These are phyloP conservation scores for Aquilaria malaccensis DNA, from an alignment of 345 rosid species.

Conservation along the genomic window DNA sequence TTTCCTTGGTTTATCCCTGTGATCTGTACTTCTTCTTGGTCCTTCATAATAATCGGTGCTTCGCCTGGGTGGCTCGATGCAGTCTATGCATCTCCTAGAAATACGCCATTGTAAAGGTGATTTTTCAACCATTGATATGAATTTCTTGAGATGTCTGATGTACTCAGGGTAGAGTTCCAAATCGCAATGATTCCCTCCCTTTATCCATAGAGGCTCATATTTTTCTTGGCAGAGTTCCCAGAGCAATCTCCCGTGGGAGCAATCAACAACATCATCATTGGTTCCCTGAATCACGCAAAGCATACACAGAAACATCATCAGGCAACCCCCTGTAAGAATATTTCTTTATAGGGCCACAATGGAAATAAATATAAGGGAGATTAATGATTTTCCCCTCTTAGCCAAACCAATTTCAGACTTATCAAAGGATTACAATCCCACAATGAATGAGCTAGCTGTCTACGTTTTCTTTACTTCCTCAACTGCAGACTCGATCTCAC, in stretches of 20 bases:
- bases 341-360: not conserved
- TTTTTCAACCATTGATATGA: conserved; percentile 70
- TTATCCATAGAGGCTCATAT: conserved; percentile 90
- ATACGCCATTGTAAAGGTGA: conserved; percentile 52
- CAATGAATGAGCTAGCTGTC: no score
- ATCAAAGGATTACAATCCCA: no score
- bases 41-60: conserved; percentile 4
- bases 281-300: conserved; percentile 58
- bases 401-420: no score
- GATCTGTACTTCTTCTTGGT: conserved; percentile 8
- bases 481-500: no score
- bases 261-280: conserved; percentile 85
- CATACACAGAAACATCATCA: not conserved
- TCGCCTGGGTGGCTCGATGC: not conserved
- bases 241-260: conserved; percentile 89
- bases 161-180: conserved; percentile 81
- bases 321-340: not conserved
- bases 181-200: conserved; percentile 89
- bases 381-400: not conserved
- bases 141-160: conserved; percentile 86
- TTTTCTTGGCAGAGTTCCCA: conserved; percentile 95
- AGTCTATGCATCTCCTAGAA: conserved; percentile 55
- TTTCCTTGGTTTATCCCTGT: conserved; percentile 7
- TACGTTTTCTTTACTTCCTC: no score
- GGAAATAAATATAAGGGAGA: not conserved